Base-by-base conservation (phyloP, 78 protist genomes). In the Dictyostelium citrinum region DNA sequence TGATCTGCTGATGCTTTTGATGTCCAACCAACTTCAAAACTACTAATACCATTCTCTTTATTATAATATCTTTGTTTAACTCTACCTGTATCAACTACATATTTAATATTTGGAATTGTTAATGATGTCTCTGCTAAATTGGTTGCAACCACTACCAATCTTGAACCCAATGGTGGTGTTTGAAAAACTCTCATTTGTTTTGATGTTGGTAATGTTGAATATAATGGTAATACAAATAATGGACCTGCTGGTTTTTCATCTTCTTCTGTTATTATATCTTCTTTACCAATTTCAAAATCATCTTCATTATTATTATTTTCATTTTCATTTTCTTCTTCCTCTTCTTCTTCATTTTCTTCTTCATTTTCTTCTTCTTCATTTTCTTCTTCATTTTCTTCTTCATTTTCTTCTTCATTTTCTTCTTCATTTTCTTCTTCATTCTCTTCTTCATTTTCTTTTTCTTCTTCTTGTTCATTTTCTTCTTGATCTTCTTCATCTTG, bases 81-180 rank as follows among this genome's bases (percentile, higher is more conserved):
- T 64, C 95, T 68, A 41, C 99, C 99, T 41, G 97, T n/a, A 90
- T 97, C 98, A 27, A 97, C 96, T 11, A 97, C 98, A 95, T 98
- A 98, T 31, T 79, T 72, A 33, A 99, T 96, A 58, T 95, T 95
- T 9, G 99, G 99, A 37, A 99, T 98, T 16, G 99, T 99, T 20
- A 99, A 35, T 68, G 99, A 98, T 1, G 99, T 98, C 88, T 99
- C 99, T 58, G 99, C 99, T 7, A 99, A 96, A 81, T 99, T 99
- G 37, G 99, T 99, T 9, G 99, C 98, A 29, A 99, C 98, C 9
- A 99, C 99, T 12, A 97, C 83, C 64, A 97, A 88, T 11, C 99
- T 95, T 6, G 81, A 12, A 1, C 97, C 98, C 1, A 43, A 39
- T 14, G 98, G 98, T 35, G 98, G 93, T 4, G 71, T 91, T 81